Conservation (phyloP, 495 filamentous ascomycete species). For the Xylaria cubensis region DNA sequence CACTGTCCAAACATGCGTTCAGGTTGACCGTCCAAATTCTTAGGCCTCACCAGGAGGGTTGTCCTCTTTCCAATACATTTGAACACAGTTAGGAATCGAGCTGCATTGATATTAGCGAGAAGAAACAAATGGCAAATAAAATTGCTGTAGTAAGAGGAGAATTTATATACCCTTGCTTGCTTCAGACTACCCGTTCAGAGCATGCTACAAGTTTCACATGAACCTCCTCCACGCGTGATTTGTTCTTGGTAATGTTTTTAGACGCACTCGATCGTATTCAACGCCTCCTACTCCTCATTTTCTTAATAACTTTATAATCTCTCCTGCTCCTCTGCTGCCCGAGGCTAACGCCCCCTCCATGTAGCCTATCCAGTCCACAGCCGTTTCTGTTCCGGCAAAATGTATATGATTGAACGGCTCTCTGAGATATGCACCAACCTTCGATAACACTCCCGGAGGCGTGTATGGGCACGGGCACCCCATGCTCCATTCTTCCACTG, state of each 20-base stretch:
- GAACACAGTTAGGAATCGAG: too few relatives aligned
- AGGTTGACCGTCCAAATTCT: too few relatives aligned
- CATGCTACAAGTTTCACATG: not conserved
- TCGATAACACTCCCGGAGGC: slow-evolving; percentile 39
- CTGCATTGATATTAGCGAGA: not conserved
- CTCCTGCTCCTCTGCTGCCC: slow-evolving; percentile 46
- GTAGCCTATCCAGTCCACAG: slow-evolving; percentile 52
- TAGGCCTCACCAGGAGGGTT: too few relatives aligned
- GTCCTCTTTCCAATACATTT: too few relatives aligned
- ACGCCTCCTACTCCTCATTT: not conserved
- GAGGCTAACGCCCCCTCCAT: slow-evolving; percentile 55
- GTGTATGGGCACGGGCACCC: slow-evolving; percentile 35
- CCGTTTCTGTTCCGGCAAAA: slow-evolving; percentile 55
- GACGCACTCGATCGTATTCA: not conserved
- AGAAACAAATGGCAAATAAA: not conserved
- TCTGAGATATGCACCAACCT: slow-evolving; percentile 35
- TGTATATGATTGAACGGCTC: slow-evolving; percentile 45
- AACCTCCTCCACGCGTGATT: not conserved
- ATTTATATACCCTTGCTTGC: not conserved
- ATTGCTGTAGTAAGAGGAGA: not conserved
- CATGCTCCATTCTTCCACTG: slow-evolving; percentile 29
- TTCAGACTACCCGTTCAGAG: not conserved
- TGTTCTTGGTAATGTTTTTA: not conserved
- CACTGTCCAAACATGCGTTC: too few relatives aligned
- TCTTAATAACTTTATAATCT: slow-evolving; percentile 38